phyloP scores from a whole-genome alignment of 768 basidiomycete species.

The Tricholoma sp. region DNA sequence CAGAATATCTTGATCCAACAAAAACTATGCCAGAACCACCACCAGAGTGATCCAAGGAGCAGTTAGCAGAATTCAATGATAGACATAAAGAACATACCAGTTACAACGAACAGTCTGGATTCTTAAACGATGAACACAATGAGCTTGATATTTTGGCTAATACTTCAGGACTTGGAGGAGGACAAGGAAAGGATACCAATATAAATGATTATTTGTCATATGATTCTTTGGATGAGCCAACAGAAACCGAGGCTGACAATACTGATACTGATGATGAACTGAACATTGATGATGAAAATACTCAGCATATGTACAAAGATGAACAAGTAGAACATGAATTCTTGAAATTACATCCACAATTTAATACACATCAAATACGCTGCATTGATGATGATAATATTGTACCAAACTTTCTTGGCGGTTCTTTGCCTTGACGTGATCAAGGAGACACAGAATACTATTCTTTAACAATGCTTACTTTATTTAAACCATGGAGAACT shows the following conservation, averaged over 20 bases:
- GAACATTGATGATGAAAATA: not conserved
- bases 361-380: slow-evolving; percentile 12
- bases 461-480: slow-evolving; percentile 11
- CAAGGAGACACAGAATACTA: slow-evolving; percentile 26
- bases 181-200: not conserved
- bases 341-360: slow-evolving; percentile 18
- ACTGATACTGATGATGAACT: not conserved
- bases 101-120: not conserved
- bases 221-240: not conserved
- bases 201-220: too few species aligned
- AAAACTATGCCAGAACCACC: too few species aligned
- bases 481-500: slow-evolving; percentile 19
- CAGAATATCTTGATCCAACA: not conserved
- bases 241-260: not conserved
- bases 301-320: not conserved
- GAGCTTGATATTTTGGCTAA: not conserved
- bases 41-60: not conserved
- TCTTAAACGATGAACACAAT: not conserved
- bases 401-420: slow-evolving; percentile 23
- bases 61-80: not conserved
- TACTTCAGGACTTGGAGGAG: not conserved
- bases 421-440: slow-evolving; percentile 19
- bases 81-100: not conserved
- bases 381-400: not conserved
- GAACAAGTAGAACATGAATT: slow-evolving; percentile 3